phyloP scores from a whole-genome alignment of 495 filamentous ascomycete genomes.

The Daldinia bambusicola region DNA sequence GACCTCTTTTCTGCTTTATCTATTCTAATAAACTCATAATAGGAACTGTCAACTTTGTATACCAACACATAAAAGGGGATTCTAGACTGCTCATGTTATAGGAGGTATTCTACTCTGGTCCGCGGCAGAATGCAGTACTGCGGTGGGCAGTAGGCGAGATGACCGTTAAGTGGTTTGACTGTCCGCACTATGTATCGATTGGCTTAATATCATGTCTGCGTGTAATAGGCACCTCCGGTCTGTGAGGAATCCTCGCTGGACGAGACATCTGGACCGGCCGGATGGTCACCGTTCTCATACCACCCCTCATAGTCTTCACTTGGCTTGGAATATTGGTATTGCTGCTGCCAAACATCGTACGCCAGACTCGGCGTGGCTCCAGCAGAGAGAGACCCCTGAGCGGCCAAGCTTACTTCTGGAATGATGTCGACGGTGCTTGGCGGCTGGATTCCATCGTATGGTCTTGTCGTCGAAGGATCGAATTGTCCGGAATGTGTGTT shows the following conservation, averaged over 20 bases:
- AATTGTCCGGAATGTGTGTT: slow-evolving; percentile 47
- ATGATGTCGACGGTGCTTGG: slow-evolving; percentile 48
- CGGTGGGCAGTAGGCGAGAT: slow-evolving; percentile 3
- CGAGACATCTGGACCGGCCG: slow-evolving; percentile 40
- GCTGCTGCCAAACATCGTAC: slow-evolving; percentile 57
- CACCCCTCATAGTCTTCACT: slow-evolving; percentile 52
- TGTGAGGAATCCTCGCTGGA: slow-evolving; percentile 46
- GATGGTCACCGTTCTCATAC: slow-evolving; percentile 53
- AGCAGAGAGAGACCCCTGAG: slow-evolving; percentile 53
- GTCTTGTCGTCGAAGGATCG: slow-evolving; percentile 29
- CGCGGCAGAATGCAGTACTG: slow-evolving; percentile 4
- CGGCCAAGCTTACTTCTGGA: slow-evolving; percentile 48
- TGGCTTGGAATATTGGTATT: slow-evolving; percentile 55
- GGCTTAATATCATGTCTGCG: slow-evolving; percentile 29
- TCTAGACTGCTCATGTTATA: neutral
- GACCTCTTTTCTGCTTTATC: slow-evolving; percentile 8
- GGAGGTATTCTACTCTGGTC: neutral
- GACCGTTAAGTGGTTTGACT: slow-evolving; percentile 13
- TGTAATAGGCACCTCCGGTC: slow-evolving; percentile 49
- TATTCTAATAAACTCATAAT: slow-evolving; percentile 18
- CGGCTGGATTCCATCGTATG: slow-evolving; percentile 54
- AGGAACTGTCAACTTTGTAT: slow-evolving; percentile 12
- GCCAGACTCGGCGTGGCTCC: slow-evolving; percentile 53
- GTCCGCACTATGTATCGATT: slow-evolving; percentile 9
- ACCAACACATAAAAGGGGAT: slow-evolving; percentile 4